Conservation (phyloP, 257 asterid genomes). For the Salvia hispanica region DNA sequence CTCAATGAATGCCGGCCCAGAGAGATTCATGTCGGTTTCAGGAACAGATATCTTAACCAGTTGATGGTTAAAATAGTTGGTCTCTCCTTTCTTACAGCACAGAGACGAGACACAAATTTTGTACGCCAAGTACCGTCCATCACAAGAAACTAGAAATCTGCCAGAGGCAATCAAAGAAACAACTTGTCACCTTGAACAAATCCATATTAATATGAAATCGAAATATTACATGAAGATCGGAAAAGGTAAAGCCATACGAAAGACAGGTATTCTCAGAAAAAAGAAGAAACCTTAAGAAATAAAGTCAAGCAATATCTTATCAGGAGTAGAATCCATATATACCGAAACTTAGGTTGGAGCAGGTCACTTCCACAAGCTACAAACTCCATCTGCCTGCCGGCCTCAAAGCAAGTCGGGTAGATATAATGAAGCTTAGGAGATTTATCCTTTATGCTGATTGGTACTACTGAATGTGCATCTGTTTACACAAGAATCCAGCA, state of each 20-base stretch:
- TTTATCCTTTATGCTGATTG: conserved; percentile 57
- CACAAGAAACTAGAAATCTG: conserved; percentile 86
- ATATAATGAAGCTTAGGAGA: conserved; percentile 80
- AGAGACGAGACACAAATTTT: conserved; percentile 51
- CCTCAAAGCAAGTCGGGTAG: conserved; percentile 82
- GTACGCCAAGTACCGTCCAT: conserved; percentile 66
- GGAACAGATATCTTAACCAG: conserved; percentile 67
- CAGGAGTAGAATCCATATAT: conserved; percentile 21
- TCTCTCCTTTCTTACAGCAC: conserved; percentile 47
- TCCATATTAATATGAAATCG: too few species aligned
- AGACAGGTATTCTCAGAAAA: neutral
- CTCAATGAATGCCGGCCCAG: conserved; percentile 94
- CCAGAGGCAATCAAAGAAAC: conserved; percentile 29
- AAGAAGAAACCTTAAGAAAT: conserved; percentile 8
- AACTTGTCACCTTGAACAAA: neutral
- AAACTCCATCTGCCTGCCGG: conserved; percentile 88
- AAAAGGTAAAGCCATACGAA: neutral
- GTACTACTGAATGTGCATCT: conserved; percentile 64
- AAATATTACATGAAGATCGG: neutral
- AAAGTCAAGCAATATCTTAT: neutral
- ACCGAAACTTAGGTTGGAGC: conserved; percentile 84
- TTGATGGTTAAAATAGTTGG: conserved; percentile 57
- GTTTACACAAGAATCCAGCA: conserved; percentile 37
- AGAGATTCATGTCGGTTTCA: conserved; percentile 48
- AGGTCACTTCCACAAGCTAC: conserved; percentile 82